Conservation (phyloP, 1,284 basidiomycete species). For the Golubevia sp. region DNA sequence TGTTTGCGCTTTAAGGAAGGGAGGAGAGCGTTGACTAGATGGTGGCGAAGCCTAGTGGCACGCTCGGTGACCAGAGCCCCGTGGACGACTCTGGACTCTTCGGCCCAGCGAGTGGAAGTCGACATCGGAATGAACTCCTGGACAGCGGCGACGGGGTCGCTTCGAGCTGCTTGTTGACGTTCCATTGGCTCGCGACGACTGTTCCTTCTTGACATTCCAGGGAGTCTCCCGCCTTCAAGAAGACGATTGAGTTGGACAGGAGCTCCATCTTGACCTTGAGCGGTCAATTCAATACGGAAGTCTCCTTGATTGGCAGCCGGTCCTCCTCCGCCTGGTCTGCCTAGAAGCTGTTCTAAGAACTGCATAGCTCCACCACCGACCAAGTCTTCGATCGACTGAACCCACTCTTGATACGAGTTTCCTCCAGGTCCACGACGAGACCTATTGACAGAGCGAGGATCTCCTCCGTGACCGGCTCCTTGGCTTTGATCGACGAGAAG, state of each 20-base stretch:
- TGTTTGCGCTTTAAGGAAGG: conserved; percentile 66
- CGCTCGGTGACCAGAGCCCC: conserved; percentile 74
- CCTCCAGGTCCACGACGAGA: conserved; percentile 65
- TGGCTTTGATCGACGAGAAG: conserved; percentile 70
- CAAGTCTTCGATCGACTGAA: conserved; percentile 80
- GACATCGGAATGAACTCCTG: conserved; percentile 69
- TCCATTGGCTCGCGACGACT: background rate
- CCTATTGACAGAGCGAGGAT: conserved; percentile 38
- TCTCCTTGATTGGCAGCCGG: conserved; percentile 18
- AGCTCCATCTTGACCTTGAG: conserved; percentile 22
- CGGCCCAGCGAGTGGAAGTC: conserved; percentile 86
- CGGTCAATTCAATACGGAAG: conserved; percentile 46
- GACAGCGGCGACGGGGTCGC: conserved; percentile 47
- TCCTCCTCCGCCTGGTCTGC: conserved; percentile 33
- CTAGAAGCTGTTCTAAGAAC: conserved; percentile 75
- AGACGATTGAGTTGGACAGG: conserved; percentile 38
- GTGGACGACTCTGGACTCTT: conserved; percentile 82
- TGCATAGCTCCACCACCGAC: conserved; percentile 81
- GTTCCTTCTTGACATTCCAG: background rate
- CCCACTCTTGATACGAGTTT: conserved; percentile 68
- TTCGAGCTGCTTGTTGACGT: conserved; percentile 17
- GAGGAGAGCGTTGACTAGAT: conserved; percentile 78
- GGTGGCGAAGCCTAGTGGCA: conserved; percentile 72
- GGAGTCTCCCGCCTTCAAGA: conserved; percentile 7
- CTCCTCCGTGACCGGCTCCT: conserved; percentile 3